Percentiles rank a stretch among this genome's conserved stretches.
phyloP scores from a whole-genome alignment of 2,329 filamentous ascomycete genomes.

The Coniochaeta sp. region DNA sequence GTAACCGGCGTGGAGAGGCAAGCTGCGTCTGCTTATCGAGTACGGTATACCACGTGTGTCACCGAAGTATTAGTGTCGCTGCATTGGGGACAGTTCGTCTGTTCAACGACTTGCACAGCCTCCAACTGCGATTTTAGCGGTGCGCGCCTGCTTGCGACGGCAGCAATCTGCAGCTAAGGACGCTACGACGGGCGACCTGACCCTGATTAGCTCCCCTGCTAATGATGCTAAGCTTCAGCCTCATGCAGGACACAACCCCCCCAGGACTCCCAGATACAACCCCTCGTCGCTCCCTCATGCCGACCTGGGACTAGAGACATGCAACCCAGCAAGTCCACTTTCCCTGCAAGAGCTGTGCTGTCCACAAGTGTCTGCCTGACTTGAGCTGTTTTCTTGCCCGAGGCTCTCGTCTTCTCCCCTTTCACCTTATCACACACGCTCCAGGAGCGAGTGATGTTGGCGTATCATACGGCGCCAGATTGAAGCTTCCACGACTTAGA shows the following conservation, averaged over 20 bases:
- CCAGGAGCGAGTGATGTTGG: background rate
- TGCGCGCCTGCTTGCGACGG: background rate
- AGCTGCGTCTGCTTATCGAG: background rate
- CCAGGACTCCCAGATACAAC: too few relatives aligned
- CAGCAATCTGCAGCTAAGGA: background rate
- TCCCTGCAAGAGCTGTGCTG: background rate
- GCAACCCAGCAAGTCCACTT: background rate
- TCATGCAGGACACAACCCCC: background rate
- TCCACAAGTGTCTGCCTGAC: background rate
- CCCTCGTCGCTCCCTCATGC: background rate
- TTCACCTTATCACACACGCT: background rate
- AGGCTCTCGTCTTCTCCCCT: background rate
- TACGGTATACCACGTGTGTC: background rate
- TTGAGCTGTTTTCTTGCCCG: background rate
- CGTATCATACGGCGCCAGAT: background rate
- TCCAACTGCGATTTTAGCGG: background rate
- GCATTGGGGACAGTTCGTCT: background rate
- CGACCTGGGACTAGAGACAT: background rate
- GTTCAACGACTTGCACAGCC: background rate
- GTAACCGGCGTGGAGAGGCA: background rate
- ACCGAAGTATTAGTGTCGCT: background rate
- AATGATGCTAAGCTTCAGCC: background rate
- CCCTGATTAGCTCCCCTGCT: background rate
- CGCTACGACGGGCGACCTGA: background rate
- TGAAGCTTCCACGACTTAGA: conserved; percentile 1